Base-by-base conservation (phyloP, 352 stramenopile genomes). In the Phytophthora lateralis region DNA sequence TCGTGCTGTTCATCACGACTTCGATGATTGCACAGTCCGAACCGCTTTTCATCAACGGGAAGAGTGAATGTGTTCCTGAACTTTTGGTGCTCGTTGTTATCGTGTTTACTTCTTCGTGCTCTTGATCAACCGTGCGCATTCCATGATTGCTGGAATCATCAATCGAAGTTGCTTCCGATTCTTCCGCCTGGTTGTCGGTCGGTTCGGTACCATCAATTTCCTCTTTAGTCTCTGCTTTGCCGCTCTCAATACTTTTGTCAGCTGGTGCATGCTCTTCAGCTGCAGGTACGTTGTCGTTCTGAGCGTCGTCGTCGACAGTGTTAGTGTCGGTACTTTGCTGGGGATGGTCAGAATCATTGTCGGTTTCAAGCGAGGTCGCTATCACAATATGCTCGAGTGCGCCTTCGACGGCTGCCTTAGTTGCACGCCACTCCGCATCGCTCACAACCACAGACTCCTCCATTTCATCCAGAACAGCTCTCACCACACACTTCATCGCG, bases 1-100 rank as follows among this genome's bases (percentile, higher is more conserved):
- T 72, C 1, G 49, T 63, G 6, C 34, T 56, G 21, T 26, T 46
- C 67, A 76, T 69, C 32, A 76, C 62, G 5, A 58, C 63, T 15
- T 17, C 39, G 5, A 76, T 32, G 29, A 76, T 73, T 26, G 61
- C 51, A 18, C 41, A 54, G 49, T 76, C 61, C 0, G 67, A 76
- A 29, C 60, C 49, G 18, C 53, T 70, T 14, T 72, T 76, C 0
- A 51, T 3, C n/a, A 76, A 45, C 1, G 30, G 8, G 12, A 24
- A 49, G 15, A 15, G 8, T 11, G 17, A 17, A 38, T 38, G 11
- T 38, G 10, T n/a, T n/a, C 32, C 32, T 17, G 32, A 5, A 11
- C 4, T 6, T 38, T 38, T 11, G 3, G 10, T n/a, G 32, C 11
- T n/a, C 6, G 32, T 6, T 38, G 14, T 5, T 6, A 38, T 14